Base-by-base conservation (phyloP, 1,139 yeast species). In the Scheffersomyces titani region DNA sequence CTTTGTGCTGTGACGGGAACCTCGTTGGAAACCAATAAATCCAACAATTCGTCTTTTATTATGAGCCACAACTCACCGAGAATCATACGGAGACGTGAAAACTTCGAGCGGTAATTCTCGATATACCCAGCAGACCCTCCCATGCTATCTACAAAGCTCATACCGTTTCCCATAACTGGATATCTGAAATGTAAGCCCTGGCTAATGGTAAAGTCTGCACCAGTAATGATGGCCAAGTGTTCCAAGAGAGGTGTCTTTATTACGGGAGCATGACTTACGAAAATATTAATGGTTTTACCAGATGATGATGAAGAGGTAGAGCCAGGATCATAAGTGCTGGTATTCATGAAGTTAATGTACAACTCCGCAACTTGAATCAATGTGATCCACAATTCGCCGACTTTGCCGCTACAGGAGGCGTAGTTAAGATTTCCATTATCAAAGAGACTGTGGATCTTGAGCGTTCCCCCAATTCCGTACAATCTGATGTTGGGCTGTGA, bases 361-460 rank as follows among this genome's bases (percentile, higher is more conserved):
- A 76, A 75, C 67, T 85, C 87, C 3, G 94, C 93, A 48, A 90
- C 75, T 68, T 90, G 96, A 51, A 88, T 70, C 57, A 88, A 74
- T 7, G 90, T 87, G 40, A 88, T 82, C 96, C 96, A 90, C 59
- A 88, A 78, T 60, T 88, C 87, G 1, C 96, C 94, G 13, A 86
- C 82, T 59, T 87, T 88, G 0, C 96, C 96, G 20, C 67, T 60
- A 6, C 74, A 50, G 19, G 61, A 55, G 13, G 64, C 60, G 52
- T 62, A 61, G 13, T 63, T 63, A 69, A 69, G 74, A 47, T 65
- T 68, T 1, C 94, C 96, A 60, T 84, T 86, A 65, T 89, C 91
- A 65, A 90, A 89, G 54, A 90, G 74, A 60, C 87, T 84, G 61
- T 88, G 89, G 59, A 86, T 81, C 49, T 89, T 85, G 51, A 89